Evolutionary conservation across 345 rosid genomes (phyloP).

Genomic region (Eucalyptus regnans): DNA sequence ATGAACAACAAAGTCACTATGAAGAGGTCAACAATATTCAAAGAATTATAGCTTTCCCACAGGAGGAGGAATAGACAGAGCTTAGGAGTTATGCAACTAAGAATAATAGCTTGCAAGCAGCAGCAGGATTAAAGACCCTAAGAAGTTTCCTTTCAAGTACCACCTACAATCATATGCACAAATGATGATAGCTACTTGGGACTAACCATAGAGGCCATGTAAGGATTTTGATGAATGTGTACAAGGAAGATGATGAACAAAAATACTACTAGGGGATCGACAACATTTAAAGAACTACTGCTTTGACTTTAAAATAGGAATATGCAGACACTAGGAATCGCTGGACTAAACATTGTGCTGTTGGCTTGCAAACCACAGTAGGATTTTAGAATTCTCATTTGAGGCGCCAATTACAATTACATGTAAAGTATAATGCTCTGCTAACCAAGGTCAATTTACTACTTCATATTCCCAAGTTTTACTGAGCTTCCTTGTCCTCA

Average conservation of each 20-base stretch:
- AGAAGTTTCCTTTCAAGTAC: background rate
- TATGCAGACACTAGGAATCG: background rate
- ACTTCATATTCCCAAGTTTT: background rate
- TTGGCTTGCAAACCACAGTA: background rate
- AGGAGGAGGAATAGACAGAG: background rate
- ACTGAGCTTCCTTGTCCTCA: background rate
- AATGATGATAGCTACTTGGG: background rate
- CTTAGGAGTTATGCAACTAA: background rate
- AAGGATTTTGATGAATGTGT: background rate
- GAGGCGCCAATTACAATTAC: background rate
- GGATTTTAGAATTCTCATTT: background rate
- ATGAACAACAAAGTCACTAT: background rate
- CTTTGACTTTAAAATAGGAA: background rate
- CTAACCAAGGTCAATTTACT: background rate
- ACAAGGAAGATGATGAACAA: background rate
- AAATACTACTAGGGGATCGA: background rate
- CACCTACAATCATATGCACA: background rate
- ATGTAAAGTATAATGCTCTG: background rate
- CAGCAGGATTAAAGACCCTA: background rate
- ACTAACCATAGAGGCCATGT: background rate
- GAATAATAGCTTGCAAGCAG: background rate
- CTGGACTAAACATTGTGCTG: background rate
- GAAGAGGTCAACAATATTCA: background rate
- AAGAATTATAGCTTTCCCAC: background rate
- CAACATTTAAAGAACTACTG: background rate